phyloP scores from a whole-genome alignment of 805 yeast species.

The Zygotorulaspora sp. region DNA sequence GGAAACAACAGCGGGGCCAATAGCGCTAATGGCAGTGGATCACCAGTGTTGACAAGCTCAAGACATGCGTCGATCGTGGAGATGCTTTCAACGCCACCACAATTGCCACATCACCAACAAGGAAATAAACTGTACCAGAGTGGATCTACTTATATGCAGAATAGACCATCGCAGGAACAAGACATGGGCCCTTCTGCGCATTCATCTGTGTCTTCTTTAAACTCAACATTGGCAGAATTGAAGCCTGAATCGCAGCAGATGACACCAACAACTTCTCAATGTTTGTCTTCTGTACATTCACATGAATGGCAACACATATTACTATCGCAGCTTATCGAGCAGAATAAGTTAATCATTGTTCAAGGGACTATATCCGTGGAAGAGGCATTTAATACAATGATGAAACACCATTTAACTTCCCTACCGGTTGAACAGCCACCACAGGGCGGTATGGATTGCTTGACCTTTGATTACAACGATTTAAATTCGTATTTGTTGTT shows the following conservation, averaged over 20 bases:
- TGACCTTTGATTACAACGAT: constrained; percentile 89
- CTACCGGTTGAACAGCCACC: constrained; percentile 65
- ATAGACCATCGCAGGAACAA: constrained; percentile 1
- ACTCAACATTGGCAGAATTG: constrained; percentile 27
- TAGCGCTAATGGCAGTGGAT: constrained; percentile 11
- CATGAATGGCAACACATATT: constrained; percentile 67
- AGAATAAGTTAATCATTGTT: constrained; percentile 69
- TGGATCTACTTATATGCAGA: not conserved
- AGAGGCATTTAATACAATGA: constrained; percentile 77
- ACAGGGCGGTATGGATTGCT: constrained; percentile 58
- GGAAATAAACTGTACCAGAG: constrained; percentile 42
- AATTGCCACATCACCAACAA: constrained; percentile 38
- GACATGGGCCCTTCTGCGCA: constrained; percentile 7
- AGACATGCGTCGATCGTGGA: constrained; percentile 71
- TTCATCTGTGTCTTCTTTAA: constrained; percentile 40
- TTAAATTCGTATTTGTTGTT: constrained; percentile 79
- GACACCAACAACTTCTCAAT: constrained; percentile 20
- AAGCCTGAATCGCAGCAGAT: constrained; percentile 12
- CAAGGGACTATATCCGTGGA: constrained; percentile 71
- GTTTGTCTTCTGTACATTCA: constrained; percentile 25
- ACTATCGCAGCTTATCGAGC: constrained; percentile 69
- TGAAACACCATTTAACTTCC: constrained; percentile 70
- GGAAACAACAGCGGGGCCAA: constrained; percentile 4
- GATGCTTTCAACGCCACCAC: constrained; percentile 72
- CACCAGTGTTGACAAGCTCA: constrained; percentile 18